Percentiles rank a stretch among this genome's conserved stretches.
These are phyloP conservation scores for Escallonia herrerae DNA, from an alignment of 129 eudicot genomes.

Conservation along the genomic window DNA sequence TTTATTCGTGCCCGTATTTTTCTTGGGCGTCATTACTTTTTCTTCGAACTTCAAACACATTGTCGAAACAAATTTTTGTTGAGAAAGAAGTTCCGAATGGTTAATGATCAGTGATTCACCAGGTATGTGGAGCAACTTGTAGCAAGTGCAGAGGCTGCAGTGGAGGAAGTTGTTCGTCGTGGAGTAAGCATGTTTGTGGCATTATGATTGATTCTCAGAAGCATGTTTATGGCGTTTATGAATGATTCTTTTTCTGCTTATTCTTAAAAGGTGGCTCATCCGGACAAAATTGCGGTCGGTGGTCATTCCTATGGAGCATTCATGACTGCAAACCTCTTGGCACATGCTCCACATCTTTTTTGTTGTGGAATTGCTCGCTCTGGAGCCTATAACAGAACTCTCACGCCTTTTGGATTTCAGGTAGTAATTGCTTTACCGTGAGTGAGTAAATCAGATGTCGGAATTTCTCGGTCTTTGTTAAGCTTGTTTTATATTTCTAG, in stretches of 20 bases:
- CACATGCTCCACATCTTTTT: conserved; percentile 98
- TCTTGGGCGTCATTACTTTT: background rate
- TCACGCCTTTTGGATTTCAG: conserved; percentile 98
- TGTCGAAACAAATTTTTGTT: background rate
- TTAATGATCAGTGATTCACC: conserved; percentile 7
- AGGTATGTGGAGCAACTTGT: conserved; percentile 96
- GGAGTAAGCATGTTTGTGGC: conserved; percentile 45
- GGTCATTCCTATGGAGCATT: conserved; percentile 99
- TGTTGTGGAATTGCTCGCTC: conserved; percentile 98
- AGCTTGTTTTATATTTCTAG: too few species aligned
- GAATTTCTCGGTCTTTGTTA: too few species aligned
- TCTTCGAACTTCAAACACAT: background rate
- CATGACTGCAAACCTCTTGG: conserved; percentile 96
- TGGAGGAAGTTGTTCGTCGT: conserved; percentile 88
- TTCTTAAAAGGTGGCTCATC: conserved; percentile 81
- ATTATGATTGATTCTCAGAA: background rate
- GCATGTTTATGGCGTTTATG: background rate
- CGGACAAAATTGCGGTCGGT: conserved; percentile 87
- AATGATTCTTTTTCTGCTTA: conserved; percentile 19
- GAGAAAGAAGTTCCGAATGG: too few species aligned
- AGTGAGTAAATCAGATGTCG: too few species aligned
- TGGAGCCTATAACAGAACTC: conserved; percentile 93
- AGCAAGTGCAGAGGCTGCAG: conserved; percentile 98
- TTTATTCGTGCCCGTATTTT: conserved; percentile 8
- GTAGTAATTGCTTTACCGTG: conserved; percentile 16